Evolutionary conservation across 1,139 yeast genomes (phyloP), one percentile per base, ranked within the genome.

Genomic region (Hyphopichia buzzinii): DNA sequence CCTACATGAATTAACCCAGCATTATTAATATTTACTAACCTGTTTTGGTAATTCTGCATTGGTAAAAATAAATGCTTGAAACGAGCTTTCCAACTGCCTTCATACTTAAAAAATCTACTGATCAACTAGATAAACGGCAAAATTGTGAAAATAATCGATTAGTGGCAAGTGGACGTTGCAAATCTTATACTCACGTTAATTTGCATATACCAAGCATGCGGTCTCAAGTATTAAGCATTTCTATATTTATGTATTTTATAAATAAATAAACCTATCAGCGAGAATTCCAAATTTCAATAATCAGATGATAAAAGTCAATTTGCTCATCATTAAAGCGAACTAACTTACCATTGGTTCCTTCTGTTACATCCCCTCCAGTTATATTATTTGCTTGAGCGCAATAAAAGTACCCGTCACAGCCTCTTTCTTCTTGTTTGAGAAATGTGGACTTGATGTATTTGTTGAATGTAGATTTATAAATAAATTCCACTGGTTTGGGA

Each of bases 401-500:
- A 31, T 31, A 24, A 11, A 13, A 31, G 11, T 25, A 31, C 3
- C 34, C 34, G 17, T 25, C 13, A 25, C 34, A 31, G 15, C 34
- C 34, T 17, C 24, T 17, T 4, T 21, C 11, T 25, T 31, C 29
- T n/a, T 25, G 17, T 17, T 31, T 16, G 13, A 16, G 8, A 25
- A 31, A 17, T 10, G 11, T 30, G 8, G 25, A 23, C 13, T 30
- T 14, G 4, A 22, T 15, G 17, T 15, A 27, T 17, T 27, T 27
- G 17, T 27, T 27, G n/a, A 27, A 15, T 14, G 30, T 12, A 14
- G 17, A 13, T n/a, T 30, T 22, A 15, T 23, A n/a, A 11, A 15
- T 12, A 16, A 29, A 19, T 3, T 16, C 31, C 12, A 19, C 31
- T 26, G 34, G 31, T 3, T 54, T 52, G 4, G 55, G 55, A 4